Percentiles rank a stretch among this genome's conserved stretches.
These are phyloP conservation scores for Scytalidium lignicola DNA, from an alignment of 2,329 filamentous ascomycete genomes.

Conservation along the genomic window DNA sequence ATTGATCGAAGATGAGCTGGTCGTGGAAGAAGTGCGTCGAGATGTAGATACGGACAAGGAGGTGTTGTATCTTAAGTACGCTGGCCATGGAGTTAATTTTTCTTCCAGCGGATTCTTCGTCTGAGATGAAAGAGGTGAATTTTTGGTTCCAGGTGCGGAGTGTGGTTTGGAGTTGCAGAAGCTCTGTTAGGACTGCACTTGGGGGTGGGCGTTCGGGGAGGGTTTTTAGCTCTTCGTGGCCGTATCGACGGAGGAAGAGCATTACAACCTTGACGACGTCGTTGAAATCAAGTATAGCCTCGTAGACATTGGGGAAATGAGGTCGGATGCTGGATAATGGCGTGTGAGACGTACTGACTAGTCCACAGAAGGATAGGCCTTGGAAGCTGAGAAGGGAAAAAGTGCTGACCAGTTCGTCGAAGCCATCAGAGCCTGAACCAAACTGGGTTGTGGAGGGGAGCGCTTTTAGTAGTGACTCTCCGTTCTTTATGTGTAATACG, in stretches of 20 bases:
- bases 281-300: constrained; percentile 2
- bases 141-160: background rate
- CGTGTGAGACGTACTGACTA: constrained; percentile 1
- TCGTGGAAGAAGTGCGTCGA: constrained; percentile 3
- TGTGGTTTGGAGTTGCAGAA: constrained; percentile 1
- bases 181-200: background rate
- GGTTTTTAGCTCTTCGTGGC: background rate
- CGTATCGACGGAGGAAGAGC: constrained; percentile 2
- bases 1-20: constrained; percentile 7
- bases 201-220: background rate
- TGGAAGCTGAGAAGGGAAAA: constrained; percentile 7
- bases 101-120: background rate
- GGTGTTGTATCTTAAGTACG: background rate
- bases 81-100: background rate
- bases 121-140: background rate
- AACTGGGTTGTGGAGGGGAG: background rate
- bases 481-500: constrained; percentile 7
- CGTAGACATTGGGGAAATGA: background rate
- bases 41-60: background rate
- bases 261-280: constrained; percentile 1
- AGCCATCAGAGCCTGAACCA: background rate
- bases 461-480: constrained; percentile 3
- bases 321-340: background rate
- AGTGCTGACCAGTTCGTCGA: constrained; percentile 3
- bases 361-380: constrained; percentile 5